Conservation (phyloP, 1,139 yeast species). For the Zygosaccharomyces sapae region DNA sequence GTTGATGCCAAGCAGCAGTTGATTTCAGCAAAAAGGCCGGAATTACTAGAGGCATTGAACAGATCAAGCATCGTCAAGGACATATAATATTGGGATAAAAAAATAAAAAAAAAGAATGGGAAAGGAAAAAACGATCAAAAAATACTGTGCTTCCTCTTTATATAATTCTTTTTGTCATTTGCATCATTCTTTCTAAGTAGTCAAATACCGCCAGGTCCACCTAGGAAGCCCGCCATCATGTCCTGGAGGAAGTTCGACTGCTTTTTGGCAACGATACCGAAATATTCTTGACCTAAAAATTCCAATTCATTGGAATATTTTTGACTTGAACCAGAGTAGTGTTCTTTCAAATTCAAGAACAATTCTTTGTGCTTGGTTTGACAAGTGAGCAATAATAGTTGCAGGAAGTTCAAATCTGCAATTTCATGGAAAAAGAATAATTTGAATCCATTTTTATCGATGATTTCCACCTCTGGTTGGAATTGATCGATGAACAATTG, state of each 20-base stretch:
- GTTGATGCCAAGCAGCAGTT: constrained; percentile 69
- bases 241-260: constrained; percentile 72
- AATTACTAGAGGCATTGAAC: constrained; percentile 61
- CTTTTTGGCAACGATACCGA: constrained; percentile 55
- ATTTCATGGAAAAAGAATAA: constrained; percentile 33
- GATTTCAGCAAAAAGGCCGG: constrained; percentile 57
- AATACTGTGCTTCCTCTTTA: constrained; percentile 1
- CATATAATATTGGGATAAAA: constrained; percentile 2
- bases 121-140: background rate
- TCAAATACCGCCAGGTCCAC: constrained; percentile 30
- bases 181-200: background rate
- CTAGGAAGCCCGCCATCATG: constrained; percentile 77
- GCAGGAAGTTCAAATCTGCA: constrained; percentile 61
- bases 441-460: constrained; percentile 27
- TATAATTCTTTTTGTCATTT: background rate
- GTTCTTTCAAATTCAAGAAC: constrained; percentile 49
- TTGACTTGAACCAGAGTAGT: constrained; percentile 44
- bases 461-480: constrained; percentile 17
- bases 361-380: constrained; percentile 50
- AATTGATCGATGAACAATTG: constrained; percentile 39
- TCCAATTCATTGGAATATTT: constrained; percentile 44
- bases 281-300: constrained; percentile 51
- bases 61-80: constrained; percentile 33
- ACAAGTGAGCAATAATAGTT: constrained; percentile 60
- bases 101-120: background rate